Conservation (phyloP, 2,329 filamentous ascomycete species). For the Alternaria longipes region DNA sequence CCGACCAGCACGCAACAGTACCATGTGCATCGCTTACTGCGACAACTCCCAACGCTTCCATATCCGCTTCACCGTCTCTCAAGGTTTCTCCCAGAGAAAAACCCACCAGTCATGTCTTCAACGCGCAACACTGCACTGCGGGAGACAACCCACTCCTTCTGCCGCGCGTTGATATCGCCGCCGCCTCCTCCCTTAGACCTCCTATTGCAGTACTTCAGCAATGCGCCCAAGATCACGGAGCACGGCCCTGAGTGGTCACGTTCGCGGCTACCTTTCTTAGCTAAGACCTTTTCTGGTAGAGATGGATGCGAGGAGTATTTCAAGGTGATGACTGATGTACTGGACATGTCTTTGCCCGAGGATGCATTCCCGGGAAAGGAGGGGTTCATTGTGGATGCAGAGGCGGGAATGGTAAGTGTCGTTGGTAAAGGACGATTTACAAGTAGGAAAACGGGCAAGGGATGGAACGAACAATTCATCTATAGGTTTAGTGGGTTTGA, state of each 20-base stretch:
- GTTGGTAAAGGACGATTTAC: constrained; percentile 47
- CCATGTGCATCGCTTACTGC: constrained; percentile 11
- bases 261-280: constrained; percentile 52
- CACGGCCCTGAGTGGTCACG: constrained; percentile 53
- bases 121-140: constrained; percentile 32
- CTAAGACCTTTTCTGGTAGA: constrained; percentile 47
- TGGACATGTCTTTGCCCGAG: constrained; percentile 44
- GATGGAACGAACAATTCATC: constrained; percentile 54
- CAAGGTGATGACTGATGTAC: constrained; percentile 40
- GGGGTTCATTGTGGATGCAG: constrained; percentile 50
- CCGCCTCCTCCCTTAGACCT: constrained; percentile 37
- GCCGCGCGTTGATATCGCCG: constrained; percentile 38
- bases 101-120: constrained; percentile 21
- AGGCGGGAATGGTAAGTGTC: constrained; percentile 49
- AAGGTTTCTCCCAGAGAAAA: neutral
- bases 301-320: constrained; percentile 54
- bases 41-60: constrained; percentile 2
- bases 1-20: neutral
- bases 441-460: constrained; percentile 52
- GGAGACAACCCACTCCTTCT: constrained; percentile 39
- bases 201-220: constrained; percentile 39
- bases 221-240: constrained; percentile 51
- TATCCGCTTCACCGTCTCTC: constrained; percentile 5
- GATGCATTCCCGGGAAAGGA: constrained; percentile 47
- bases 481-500: constrained; percentile 54